These are phyloP conservation scores for Rubia peregrina DNA, from an alignment of 305 asterid species.

Conservation along the genomic window DNA sequence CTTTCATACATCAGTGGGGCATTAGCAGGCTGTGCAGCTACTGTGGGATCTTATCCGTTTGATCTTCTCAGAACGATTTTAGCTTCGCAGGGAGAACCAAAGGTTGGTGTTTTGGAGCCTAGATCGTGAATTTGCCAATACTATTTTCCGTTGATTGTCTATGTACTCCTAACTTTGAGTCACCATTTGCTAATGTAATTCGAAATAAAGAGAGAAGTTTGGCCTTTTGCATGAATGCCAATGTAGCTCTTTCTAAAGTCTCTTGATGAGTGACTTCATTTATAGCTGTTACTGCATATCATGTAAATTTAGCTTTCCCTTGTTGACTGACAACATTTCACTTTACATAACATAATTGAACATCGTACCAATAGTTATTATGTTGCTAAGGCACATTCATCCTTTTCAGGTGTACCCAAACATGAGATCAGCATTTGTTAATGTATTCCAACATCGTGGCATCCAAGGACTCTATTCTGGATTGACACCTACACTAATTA, in stretches of 20 bases:
- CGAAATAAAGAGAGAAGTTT: not conserved
- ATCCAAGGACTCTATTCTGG: constrained; percentile 81
- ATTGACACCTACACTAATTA: constrained; percentile 72
- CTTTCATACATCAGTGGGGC: constrained; percentile 88
- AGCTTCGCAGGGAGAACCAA: constrained; percentile 97
- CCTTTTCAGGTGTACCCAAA: constrained; percentile 69
- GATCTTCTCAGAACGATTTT: constrained; percentile 88
- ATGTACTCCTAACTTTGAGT: not conserved
- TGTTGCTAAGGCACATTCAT: constrained; percentile 17
- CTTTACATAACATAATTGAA: not conserved
- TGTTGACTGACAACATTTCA: too few species aligned
- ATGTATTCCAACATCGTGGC: constrained; percentile 56
- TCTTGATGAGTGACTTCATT: not conserved
- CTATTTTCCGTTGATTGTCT: not conserved
- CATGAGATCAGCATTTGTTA: constrained; percentile 70
- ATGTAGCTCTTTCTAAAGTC: too few species aligned
- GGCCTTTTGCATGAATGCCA: not conserved
- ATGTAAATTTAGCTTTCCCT: too few species aligned
- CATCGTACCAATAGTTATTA: constrained; percentile 6
- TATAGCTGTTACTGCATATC: not conserved
- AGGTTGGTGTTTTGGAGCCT: constrained; percentile 35
- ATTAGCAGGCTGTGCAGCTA: constrained; percentile 90
- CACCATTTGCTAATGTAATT: not conserved
- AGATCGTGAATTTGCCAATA: constrained; percentile 1
- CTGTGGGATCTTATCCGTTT: constrained; percentile 90